These are phyloP conservation scores for Sporisorium graminicola DNA, from an alignment of 1,284 basidiomycete species.

Conservation along the genomic window DNA sequence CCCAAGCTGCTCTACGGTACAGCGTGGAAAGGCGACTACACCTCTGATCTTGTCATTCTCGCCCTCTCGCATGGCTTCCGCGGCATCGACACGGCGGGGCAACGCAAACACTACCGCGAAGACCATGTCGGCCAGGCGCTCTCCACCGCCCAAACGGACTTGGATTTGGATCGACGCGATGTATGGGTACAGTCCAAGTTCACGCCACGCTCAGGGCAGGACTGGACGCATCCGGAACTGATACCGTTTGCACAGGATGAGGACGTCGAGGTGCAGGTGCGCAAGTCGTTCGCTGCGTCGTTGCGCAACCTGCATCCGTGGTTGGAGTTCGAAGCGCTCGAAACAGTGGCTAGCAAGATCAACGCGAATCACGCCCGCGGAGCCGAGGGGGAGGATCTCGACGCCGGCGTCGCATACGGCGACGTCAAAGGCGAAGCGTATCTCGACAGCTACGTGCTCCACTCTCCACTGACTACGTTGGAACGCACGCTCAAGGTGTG, in stretches of 20 bases:
- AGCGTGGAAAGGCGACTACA: constrained; percentile 64
- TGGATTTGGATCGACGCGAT: constrained; percentile 43
- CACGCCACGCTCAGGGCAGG: constrained; percentile 62
- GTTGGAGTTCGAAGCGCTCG: constrained; percentile 33
- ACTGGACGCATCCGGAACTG: constrained; percentile 39
- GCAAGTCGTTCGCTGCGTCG: constrained; percentile 43
- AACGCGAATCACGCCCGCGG: constrained; percentile 9
- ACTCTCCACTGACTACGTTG: constrained; percentile 59
- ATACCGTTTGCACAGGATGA: constrained; percentile 55
- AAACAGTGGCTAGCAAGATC: constrained; percentile 21
- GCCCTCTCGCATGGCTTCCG: constrained; percentile 63
- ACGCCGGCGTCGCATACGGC: constrained; percentile 42
- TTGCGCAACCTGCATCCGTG: constrained; percentile 55
- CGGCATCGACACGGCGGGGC: constrained; percentile 65
- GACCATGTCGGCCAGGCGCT: constrained; percentile 64
- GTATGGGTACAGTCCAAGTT: constrained; percentile 68
- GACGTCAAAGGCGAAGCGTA: constrained; percentile 46
- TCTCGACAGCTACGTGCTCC: constrained; percentile 64
- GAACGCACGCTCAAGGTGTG: constrained; percentile 63
- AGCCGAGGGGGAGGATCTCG: constrained; percentile 5
- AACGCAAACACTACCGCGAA: constrained; percentile 67
- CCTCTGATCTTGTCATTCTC: constrained; percentile 54
- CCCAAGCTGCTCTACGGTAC: constrained; percentile 66
- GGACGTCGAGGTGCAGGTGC: constrained; percentile 53
- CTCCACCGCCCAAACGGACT: constrained; percentile 33